These are phyloP conservation scores for Sordariomycetes sp. DNA, from an alignment of 2,329 filamentous ascomycete genomes.

Conservation along the genomic window DNA sequence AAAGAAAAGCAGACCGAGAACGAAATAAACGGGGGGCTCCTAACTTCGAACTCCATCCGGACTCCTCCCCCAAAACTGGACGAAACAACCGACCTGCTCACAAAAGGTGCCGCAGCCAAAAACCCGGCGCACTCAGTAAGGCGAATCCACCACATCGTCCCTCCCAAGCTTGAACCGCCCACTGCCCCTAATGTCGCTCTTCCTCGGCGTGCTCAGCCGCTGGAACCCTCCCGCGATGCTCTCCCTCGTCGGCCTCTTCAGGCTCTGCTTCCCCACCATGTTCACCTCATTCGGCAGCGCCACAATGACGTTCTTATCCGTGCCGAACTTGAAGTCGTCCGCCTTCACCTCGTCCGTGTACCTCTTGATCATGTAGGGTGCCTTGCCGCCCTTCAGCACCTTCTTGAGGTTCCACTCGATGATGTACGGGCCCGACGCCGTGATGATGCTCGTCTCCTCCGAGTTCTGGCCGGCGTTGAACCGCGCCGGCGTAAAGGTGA, in stretches of 20 bases:
- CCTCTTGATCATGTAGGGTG: conserved; percentile 92
- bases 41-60: too few relatives aligned
- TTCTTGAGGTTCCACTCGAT: conserved; percentile 95
- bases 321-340: conserved; percentile 96
- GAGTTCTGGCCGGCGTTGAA: conserved; percentile 83
- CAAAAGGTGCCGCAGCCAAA: neutral
- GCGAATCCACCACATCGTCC: conserved; percentile 73
- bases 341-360: conserved; percentile 94
- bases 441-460: conserved; percentile 89
- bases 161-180: conserved; percentile 63
- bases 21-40: conserved; percentile 10
- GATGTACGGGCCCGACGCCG: conserved; percentile 91
- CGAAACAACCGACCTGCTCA: neutral
- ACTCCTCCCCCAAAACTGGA: neutral
- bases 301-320: conserved; percentile 96
- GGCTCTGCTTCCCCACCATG: conserved; percentile 80
- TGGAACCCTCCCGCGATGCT: conserved; percentile 64
- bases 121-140: conserved; percentile 29
- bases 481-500: conserved; percentile 81
- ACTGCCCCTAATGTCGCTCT: conserved; percentile 39
- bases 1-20: conserved; percentile 3
- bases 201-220: conserved; percentile 25
- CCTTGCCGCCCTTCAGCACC: conserved; percentile 67
- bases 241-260: conserved; percentile 84
- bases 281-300: conserved; percentile 95